These are phyloP conservation scores for Cystobasidium tubakii DNA, from an alignment of 768 basidiomycete species.

Conservation along the genomic window DNA sequence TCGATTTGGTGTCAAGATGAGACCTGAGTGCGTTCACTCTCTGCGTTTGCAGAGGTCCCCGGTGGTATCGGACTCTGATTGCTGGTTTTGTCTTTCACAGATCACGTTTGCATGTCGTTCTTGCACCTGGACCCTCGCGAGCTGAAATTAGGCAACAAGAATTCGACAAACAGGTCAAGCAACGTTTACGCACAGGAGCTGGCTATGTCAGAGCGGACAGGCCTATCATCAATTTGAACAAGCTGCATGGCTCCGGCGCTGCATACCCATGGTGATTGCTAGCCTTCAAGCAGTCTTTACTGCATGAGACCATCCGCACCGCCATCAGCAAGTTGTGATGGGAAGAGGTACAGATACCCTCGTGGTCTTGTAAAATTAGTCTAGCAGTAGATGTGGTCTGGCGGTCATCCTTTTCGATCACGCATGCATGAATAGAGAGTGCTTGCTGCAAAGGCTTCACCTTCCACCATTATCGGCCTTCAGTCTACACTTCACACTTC, in stretches of 20 bases:
- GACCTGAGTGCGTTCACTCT: conserved; percentile 51
- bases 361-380: background rate
- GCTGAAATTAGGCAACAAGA: conserved; percentile 63
- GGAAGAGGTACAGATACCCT: too few relatives aligned
- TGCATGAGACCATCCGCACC: too few relatives aligned
- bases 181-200: conserved; percentile 24
- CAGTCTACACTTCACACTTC: background rate
- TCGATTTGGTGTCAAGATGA: conserved; percentile 67
- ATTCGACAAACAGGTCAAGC: conserved; percentile 62
- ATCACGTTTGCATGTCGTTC: conserved; percentile 44
- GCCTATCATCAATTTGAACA: conserved; percentile 24
- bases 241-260: conserved; percentile 3
- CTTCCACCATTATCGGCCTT: background rate
- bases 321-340: too few relatives aligned
- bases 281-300: too few relatives aligned
- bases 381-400: too few relatives aligned
- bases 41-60: background rate
- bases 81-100: background rate
- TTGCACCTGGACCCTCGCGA: conserved; percentile 43
- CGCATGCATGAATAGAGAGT: background rate
- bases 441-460: background rate
- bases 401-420: background rate
- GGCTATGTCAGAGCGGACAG: conserved; percentile 24
- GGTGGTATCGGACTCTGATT: background rate
- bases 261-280: conserved; percentile 14